A percentile compares a stretch with the other conserved stretches of the same genome.
These are phyloP conservation scores for Aquilaria malaccensis DNA, from an alignment of 345 rosid genomes.

Conservation along the genomic window DNA sequence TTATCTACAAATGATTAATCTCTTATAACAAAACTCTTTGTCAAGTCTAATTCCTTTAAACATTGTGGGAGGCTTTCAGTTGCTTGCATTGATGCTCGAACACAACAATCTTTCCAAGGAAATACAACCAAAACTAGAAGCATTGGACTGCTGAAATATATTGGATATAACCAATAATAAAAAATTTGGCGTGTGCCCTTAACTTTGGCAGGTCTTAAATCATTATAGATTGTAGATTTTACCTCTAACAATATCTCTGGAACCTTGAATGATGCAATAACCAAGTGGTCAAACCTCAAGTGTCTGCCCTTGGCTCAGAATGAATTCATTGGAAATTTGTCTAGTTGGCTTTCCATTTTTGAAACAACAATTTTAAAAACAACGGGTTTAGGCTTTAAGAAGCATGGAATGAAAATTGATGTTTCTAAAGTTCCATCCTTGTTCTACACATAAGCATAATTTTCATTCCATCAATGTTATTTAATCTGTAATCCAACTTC, in stretches of 20 bases:
- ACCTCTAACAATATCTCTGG: slow-evolving; percentile 83
- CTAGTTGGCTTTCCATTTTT: slow-evolving; percentile 72
- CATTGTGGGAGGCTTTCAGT: slow-evolving; percentile 84
- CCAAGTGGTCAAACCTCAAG: slow-evolving; percentile 76
- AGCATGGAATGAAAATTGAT: too few species aligned
- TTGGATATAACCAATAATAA: slow-evolving; percentile 73
- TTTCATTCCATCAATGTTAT: too few species aligned
- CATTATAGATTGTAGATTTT: slow-evolving; percentile 80
- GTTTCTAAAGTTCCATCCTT: too few species aligned
- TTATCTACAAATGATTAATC: slow-evolving; percentile 78
- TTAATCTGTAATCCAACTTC: too few species aligned
- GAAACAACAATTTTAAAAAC: slow-evolving; percentile 18
- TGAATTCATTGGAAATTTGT: slow-evolving; percentile 65
- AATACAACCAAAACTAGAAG: slow-evolving; percentile 91
- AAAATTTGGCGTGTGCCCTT: slow-evolving; percentile 79
- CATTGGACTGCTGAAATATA: slow-evolving; percentile 67
- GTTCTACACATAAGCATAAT: too few species aligned
- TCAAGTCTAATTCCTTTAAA: slow-evolving; percentile 76
- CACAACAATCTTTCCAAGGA: slow-evolving; percentile 79
- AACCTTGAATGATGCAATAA: slow-evolving; percentile 67
- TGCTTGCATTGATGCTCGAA: slow-evolving; percentile 59
- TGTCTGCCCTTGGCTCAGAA: slow-evolving; percentile 72
- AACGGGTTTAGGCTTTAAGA: too few species aligned
- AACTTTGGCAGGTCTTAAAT: slow-evolving; percentile 80
- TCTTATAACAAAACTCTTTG: slow-evolving; percentile 52